phyloP scores from a whole-genome alignment of 2,329 filamentous ascomycete genomes.

The Teratosphaeria destructans region DNA sequence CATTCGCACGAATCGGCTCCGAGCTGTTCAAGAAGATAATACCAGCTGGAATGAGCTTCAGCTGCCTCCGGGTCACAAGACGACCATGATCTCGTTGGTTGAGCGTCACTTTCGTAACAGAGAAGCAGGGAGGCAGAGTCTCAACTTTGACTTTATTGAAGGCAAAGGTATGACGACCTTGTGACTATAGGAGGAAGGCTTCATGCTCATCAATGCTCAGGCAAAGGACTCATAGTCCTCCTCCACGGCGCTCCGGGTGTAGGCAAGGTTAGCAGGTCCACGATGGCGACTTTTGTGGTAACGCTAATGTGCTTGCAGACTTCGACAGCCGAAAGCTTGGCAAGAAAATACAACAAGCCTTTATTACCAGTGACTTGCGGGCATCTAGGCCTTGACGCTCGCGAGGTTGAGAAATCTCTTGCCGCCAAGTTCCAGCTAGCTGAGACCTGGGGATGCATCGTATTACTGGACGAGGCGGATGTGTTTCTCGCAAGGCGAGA shows the following conservation, averaged over 20 bases:
- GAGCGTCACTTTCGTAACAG: too few relatives aligned
- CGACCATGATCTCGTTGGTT: too few relatives aligned
- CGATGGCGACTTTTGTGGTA: too few relatives aligned
- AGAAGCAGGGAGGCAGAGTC: too few relatives aligned
- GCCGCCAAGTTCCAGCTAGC: conserved; percentile 32
- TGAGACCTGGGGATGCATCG: conserved; percentile 42
- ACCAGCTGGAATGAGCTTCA: too few relatives aligned
- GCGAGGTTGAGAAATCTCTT: conserved; percentile 8
- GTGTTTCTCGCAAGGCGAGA: conserved; percentile 47
- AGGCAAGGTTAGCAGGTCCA: conserved; percentile 21
- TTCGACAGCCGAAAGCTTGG: conserved; percentile 15
- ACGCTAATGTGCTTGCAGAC: neutral
- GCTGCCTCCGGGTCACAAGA: too few relatives aligned
- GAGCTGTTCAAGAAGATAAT: too few relatives aligned
- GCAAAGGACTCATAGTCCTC: conserved; percentile 26
- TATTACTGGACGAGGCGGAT: conserved; percentile 51
- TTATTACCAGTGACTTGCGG: conserved; percentile 25
- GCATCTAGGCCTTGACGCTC: conserved; percentile 10
- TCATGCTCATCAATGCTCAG: conserved; percentile 9
- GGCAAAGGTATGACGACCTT: too few relatives aligned
- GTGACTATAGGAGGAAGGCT: too few relatives aligned
- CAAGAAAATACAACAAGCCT: conserved; percentile 27
- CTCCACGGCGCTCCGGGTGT: conserved; percentile 27
- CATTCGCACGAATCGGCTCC: too few relatives aligned
- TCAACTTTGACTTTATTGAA: too few relatives aligned